A percentile compares a stretch with the other conserved stretches of the same genome.
Conservation (phyloP, 768 basidiomycete genomes). For the Bullera alba region DNA sequence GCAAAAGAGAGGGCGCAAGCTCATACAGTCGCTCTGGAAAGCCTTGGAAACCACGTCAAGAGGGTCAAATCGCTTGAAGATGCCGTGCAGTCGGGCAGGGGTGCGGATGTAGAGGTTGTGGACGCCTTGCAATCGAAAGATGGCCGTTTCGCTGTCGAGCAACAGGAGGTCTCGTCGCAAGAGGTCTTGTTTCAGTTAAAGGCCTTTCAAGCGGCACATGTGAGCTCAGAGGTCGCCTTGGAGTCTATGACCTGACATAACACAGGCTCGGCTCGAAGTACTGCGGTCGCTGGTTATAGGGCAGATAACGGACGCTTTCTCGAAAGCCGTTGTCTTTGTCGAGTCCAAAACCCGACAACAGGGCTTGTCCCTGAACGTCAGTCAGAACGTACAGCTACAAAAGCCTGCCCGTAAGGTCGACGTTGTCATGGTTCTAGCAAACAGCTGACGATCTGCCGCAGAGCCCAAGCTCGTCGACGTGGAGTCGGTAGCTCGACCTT, state of each 20-base stretch:
- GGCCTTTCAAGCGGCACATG: no score
- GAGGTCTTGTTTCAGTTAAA: no score
- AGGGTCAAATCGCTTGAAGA: conserved; percentile 21
- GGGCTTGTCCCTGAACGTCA: conserved; percentile 6
- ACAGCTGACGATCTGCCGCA: not conserved
- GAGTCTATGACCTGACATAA: no score
- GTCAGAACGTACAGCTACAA: no score
- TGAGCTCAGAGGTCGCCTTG: no score
- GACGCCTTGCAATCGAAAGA: conserved; percentile 15
- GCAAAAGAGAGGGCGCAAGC: conserved; percentile 8
- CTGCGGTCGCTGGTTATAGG: conserved; percentile 22
- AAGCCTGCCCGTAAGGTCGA: conserved; percentile 9
- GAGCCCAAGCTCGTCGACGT: not conserved
- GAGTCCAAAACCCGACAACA: not conserved
- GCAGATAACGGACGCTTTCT: conserved; percentile 25
- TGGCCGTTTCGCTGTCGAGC: no score
- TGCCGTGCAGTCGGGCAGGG: conserved; percentile 26
- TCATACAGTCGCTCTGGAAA: conserved; percentile 15
- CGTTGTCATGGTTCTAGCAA: not conserved
- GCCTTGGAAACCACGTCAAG: conserved; percentile 9
- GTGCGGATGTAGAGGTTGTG: conserved; percentile 32
- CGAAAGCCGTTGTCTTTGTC: conserved; percentile 16
- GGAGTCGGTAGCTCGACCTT: not conserved
- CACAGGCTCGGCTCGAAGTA: conserved; percentile 10
- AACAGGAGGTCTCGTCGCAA: no score